Evolutionary conservation across 129 eudicot genomes (phyloP).

Genomic region (Saposhnikovia divaricata): DNA sequence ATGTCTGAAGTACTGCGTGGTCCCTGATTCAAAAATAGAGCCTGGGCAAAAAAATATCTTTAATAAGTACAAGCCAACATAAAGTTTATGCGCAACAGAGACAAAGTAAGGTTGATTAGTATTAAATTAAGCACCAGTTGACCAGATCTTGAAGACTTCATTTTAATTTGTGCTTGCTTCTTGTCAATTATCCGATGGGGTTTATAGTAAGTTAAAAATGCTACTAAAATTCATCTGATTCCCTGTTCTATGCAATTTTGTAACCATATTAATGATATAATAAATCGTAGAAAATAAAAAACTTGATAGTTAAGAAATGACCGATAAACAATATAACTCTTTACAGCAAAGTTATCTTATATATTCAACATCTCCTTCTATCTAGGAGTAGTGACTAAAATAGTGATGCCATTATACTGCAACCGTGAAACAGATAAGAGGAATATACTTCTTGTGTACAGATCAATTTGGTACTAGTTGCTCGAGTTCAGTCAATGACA

Average conservation of each 20-base stretch:
- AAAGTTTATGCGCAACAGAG: too few relatives aligned
- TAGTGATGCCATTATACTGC: background rate
- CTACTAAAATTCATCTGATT: background rate
- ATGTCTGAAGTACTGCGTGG: too few relatives aligned
- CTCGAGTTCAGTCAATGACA: background rate
- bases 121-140: background rate
- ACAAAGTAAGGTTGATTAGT: too few relatives aligned
- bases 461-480: background rate
- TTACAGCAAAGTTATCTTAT: background rate
- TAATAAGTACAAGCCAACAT: too few relatives aligned
- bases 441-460: background rate
- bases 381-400: background rate
- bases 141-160: background rate
- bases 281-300: background rate
- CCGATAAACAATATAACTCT: background rate
- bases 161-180: background rate
- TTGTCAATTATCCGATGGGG: background rate
- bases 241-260: background rate
- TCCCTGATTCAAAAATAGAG: too few relatives aligned
- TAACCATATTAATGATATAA: background rate
- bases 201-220: too few relatives aligned
- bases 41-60: too few relatives aligned
- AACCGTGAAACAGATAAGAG: background rate
- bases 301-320: background rate
- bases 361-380: background rate